These are phyloP conservation scores for Colletotrichum camelliae DNA, from an alignment of 2,329 filamentous ascomycete species.

Conservation along the genomic window DNA sequence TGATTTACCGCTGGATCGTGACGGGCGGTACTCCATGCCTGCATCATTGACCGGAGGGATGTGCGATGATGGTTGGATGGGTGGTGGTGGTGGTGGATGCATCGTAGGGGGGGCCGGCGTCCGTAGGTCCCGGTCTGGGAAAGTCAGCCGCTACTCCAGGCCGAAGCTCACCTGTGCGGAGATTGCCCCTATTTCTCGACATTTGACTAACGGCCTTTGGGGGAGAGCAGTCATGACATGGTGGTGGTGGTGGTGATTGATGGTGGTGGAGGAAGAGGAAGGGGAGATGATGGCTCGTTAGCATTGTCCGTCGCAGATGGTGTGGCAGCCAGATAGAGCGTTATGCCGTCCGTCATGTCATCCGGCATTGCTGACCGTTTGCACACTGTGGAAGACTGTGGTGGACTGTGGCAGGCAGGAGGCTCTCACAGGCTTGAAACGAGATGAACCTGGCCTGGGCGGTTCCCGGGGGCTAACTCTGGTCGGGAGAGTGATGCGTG, in stretches of 20 bases:
- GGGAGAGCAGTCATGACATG: not conserved
- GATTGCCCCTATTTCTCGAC: conserved; percentile 20
- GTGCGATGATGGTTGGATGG: not conserved
- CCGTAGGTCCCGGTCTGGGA: conserved; percentile 16
- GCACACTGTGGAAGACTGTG: not conserved
- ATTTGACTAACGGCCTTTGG: conserved; percentile 1
- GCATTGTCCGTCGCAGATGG: not conserved
- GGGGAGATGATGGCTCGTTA: not conserved
- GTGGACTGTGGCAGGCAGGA: not conserved
- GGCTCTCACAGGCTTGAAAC: conserved; percentile 16
- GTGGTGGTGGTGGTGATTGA: not conserved
- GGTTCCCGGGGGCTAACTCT: not conserved
- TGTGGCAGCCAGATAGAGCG: not conserved
- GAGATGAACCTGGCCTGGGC: conserved; percentile 13
- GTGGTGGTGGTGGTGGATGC: not conserved
- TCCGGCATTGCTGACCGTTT: too few species aligned
- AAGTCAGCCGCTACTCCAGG: conserved; percentile 11
- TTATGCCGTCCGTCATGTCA: not conserved
- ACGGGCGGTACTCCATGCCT: not conserved
- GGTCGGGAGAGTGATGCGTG: not conserved
- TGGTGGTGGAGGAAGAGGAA: not conserved
- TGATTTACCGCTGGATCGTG: not conserved
- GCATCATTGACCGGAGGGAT: not conserved
- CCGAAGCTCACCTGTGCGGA: conserved; percentile 11
- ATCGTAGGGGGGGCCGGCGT: not conserved